phyloP scores from a whole-genome alignment of 2,329 filamentous ascomycete species.

The Talaromyces sp. region DNA sequence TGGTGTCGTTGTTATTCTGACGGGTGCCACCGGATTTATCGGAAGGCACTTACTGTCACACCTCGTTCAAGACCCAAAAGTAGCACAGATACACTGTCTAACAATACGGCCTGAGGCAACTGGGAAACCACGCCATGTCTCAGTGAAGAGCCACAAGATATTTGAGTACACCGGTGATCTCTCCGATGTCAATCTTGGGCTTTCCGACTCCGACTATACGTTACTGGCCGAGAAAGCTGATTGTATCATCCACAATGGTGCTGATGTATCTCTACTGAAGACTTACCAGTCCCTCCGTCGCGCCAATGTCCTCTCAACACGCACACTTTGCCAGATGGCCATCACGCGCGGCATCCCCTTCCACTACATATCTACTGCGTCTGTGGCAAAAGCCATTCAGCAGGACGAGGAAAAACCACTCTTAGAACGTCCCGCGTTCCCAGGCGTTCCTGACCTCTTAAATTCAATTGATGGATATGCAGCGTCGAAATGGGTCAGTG shows the following conservation, averaged over 20 bases:
- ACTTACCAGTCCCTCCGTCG: slow-evolving; percentile 24
- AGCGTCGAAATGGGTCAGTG: slow-evolving; percentile 38
- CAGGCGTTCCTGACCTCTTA: slow-evolving; percentile 10
- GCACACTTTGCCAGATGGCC: slow-evolving; percentile 20
- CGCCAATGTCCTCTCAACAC: slow-evolving; percentile 25
- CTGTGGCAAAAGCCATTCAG: not conserved
- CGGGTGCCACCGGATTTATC: slow-evolving; percentile 35
- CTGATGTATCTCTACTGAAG: slow-evolving; percentile 31
- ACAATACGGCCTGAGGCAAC: slow-evolving; percentile 25
- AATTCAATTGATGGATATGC: slow-evolving; percentile 30
- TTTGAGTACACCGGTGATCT: slow-evolving; percentile 38
- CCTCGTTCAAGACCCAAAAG: slow-evolving; percentile 28
- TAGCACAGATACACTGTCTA: slow-evolving; percentile 43
- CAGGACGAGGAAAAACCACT: not conserved
- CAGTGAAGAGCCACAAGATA: slow-evolving; percentile 26
- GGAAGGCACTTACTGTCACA: slow-evolving; percentile 34
- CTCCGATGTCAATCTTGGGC: slow-evolving; percentile 30
- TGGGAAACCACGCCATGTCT: not conserved
- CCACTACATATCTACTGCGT: slow-evolving; percentile 30
- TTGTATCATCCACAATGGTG: slow-evolving; percentile 52
- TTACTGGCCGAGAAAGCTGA: slow-evolving; percentile 31
- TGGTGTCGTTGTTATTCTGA: slow-evolving; percentile 19
- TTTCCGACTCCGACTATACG: not conserved
- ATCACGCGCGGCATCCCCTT: slow-evolving; percentile 22
- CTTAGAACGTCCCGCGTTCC: slow-evolving; percentile 16